A percentile compares a stretch with the other conserved stretches of the same genome.
Evolutionary conservation across 1,284 basidiomycete species (phyloP).

Genomic region (Porogramme epimiltina): DNA sequence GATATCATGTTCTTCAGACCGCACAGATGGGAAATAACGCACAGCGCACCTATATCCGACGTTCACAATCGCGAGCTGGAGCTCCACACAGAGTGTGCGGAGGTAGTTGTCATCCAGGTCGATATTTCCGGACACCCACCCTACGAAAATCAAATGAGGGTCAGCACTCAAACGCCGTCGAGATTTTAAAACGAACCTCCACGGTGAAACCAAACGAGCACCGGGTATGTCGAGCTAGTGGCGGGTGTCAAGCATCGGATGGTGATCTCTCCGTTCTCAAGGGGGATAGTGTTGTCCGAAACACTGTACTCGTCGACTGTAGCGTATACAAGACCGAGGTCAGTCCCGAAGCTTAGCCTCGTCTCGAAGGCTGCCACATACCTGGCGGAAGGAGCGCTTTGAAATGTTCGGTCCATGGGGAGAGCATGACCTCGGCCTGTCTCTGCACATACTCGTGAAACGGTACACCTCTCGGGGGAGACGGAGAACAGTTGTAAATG

Average conservation of each 20-base stretch:
- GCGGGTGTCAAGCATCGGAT: constrained; percentile 2
- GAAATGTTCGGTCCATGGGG: too few species aligned
- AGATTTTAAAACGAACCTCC: constrained; percentile 13
- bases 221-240: constrained; percentile 2
- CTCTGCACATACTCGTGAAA: too few species aligned
- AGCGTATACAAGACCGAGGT: neutral
- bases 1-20: neutral
- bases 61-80: constrained; percentile 21
- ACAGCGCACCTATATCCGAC: constrained; percentile 23
- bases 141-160: neutral
- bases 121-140: constrained; percentile 17
- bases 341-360: too few species aligned
- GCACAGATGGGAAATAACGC: too few species aligned
- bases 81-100: constrained; percentile 20
- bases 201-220: constrained; percentile 15
- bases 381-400: too few species aligned
- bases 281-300: neutral
- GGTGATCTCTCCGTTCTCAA: constrained; percentile 1
- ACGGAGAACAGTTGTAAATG: too few species aligned
- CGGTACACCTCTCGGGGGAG: too few species aligned
- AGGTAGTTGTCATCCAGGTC: constrained; percentile 21
- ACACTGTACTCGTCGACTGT: neutral
- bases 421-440: too few species aligned
- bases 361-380: too few species aligned
- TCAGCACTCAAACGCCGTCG: too few species aligned